Percentiles rank a stretch among this genome's conserved stretches.
These are phyloP conservation scores for Mrakiaceae sp. DNA, from an alignment of 1,284 basidiomycete species.

Conservation along the genomic window DNA sequence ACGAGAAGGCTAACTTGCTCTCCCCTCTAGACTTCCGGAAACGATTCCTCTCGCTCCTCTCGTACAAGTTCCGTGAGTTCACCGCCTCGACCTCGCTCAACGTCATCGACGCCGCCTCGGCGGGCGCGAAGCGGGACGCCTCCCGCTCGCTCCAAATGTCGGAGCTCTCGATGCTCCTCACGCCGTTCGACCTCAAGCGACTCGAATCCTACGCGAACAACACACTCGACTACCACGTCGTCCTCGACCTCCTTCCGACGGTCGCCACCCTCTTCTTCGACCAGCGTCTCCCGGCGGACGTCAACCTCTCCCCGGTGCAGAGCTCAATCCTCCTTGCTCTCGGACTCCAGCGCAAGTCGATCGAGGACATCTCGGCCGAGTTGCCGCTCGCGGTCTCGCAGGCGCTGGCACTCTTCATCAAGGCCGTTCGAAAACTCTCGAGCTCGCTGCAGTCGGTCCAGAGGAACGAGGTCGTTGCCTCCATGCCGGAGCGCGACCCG, in stretches of 20 bases:
- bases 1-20: background rate
- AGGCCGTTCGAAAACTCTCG: conserved; percentile 75
- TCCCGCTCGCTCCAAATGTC: conserved; percentile 28
- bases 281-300: conserved; percentile 47
- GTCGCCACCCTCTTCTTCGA: conserved; percentile 77
- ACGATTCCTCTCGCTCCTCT: conserved; percentile 78
- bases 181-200: conserved; percentile 92
- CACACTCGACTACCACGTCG: conserved; percentile 90
- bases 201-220: conserved; percentile 93
- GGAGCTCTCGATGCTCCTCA: conserved; percentile 63
- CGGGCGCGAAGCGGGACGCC: conserved; percentile 44
- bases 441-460: conserved; percentile 70
- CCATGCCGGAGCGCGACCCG: conserved; percentile 36
- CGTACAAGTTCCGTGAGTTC: conserved; percentile 92
- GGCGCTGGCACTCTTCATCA: conserved; percentile 79
- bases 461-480: conserved; percentile 57
- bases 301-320: conserved; percentile 69
- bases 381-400: conserved; percentile 76
- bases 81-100: conserved; percentile 75
- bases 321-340: conserved; percentile 71
- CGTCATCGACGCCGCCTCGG: conserved; percentile 72
- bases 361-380: conserved; percentile 82
- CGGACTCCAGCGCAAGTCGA: conserved; percentile 79
- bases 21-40: conserved; percentile 65
- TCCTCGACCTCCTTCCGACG: conserved; percentile 80